Evolutionary conservation across 1,139 yeast species (phyloP).

Genomic region (Debaryomyces fabryi): DNA sequence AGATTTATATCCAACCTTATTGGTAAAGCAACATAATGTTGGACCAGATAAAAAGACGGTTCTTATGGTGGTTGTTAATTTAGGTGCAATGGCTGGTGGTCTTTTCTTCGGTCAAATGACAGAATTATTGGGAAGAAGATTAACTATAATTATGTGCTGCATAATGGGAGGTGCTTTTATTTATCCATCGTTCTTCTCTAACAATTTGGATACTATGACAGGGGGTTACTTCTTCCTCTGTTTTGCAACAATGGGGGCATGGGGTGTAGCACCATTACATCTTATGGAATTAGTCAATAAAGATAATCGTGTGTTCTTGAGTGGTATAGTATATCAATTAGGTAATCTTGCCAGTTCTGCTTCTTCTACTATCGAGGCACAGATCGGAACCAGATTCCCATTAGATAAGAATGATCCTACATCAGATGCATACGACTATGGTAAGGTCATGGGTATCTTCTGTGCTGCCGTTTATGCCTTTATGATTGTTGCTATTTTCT

Average conservation of each 20-base stretch:
- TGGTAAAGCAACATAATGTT: constrained; percentile 41
- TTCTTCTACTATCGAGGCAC: constrained; percentile 40
- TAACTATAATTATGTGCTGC: constrained; percentile 39
- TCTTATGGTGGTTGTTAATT: constrained; percentile 47
- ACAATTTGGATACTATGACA: constrained; percentile 27
- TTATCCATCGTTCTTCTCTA: constrained; percentile 29
- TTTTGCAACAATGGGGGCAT: constrained; percentile 39
- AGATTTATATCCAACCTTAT: constrained; percentile 54
- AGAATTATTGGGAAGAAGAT: constrained; percentile 50
- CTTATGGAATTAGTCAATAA: constrained; percentile 41
- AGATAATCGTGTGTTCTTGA: constrained; percentile 36
- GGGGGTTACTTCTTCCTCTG: constrained; percentile 30
- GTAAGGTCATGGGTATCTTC: constrained; percentile 43
- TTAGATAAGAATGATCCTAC: constrained; percentile 22
- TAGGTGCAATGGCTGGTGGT: constrained; percentile 58
- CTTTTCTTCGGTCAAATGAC: constrained; percentile 46
- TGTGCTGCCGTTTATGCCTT: constrained; percentile 39
- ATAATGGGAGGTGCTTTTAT: constrained; percentile 37
- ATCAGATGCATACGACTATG: constrained; percentile 31
- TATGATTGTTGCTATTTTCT: constrained; percentile 27
- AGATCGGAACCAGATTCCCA: constrained; percentile 35
- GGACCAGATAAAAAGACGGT: constrained; percentile 42
- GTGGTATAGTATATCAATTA: constrained; percentile 43
- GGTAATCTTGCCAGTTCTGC: constrained; percentile 44
- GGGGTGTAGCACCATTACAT: constrained; percentile 43